Conservation (phyloP, 495 filamentous ascomycete species). For the Penicillium desertorum region DNA sequence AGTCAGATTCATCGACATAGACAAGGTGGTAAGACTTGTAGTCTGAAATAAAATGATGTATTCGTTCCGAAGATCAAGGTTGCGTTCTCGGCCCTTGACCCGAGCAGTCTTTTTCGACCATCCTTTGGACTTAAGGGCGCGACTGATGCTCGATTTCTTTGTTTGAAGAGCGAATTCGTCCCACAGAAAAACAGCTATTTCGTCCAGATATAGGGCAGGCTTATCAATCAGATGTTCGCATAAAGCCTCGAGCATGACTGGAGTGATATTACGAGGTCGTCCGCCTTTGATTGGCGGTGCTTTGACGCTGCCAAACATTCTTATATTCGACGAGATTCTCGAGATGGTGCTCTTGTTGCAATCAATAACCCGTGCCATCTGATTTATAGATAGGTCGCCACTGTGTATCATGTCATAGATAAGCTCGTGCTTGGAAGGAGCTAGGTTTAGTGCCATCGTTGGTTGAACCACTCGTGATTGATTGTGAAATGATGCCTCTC, state of each 20-base stretch:
- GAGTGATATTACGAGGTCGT: constrained; percentile 23
- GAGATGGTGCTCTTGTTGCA: constrained; percentile 23
- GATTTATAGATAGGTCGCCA: constrained; percentile 11
- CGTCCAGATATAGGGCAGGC: constrained; percentile 5
- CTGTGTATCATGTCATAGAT: constrained; percentile 21
- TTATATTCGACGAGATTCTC: constrained; percentile 28
- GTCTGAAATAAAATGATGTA: constrained; percentile 1
- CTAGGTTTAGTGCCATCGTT: constrained; percentile 14
- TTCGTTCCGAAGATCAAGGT: constrained; percentile 2
- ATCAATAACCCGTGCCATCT: constrained; percentile 18
- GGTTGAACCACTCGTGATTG: constrained; percentile 13
- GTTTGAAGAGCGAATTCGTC: constrained; percentile 9
- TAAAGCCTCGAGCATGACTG: constrained; percentile 24
- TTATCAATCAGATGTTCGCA: not conserved
- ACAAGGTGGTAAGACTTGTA: not conserved
- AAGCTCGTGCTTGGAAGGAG: constrained; percentile 15
- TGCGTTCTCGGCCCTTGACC: constrained; percentile 11
- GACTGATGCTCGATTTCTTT: constrained; percentile 9
- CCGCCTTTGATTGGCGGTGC: constrained; percentile 24
- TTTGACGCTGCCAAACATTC: constrained; percentile 25
- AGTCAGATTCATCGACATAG: constrained; percentile 24
- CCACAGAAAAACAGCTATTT: not conserved
- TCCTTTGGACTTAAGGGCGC: constrained; percentile 13
- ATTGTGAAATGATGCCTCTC: constrained; percentile 11
- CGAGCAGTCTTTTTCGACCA: constrained; percentile 15